Evolutionary conservation across 2,329 filamentous ascomycete species (phyloP), one percentile per base, ranked within the genome.

Genomic region (Paraphaeosphaeria sporulosa): DNA sequence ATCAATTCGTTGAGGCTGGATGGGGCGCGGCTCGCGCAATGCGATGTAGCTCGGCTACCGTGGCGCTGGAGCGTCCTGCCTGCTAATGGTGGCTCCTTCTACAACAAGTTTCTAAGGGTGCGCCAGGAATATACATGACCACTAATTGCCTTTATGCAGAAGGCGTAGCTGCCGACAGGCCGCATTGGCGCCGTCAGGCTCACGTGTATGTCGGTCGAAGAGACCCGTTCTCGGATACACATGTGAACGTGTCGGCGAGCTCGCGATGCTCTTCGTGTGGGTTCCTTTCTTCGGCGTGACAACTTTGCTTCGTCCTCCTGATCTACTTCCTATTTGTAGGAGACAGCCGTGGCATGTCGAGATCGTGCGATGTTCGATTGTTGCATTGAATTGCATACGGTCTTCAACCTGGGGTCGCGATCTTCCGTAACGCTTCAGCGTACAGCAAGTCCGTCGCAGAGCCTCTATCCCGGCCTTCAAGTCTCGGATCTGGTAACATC

Each of bases 391-490:
- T 4, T 49, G 36, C 9, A 15, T 50, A 23, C 30, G 7, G 27
- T 15, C 19, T 59, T 62, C 60, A 62, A 40, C 60, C 57, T 3
- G 60, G 57, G 15, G 52, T 62, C 21, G 64, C 63, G 15, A 68
- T 64, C 55, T 44, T 57, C 17, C 63, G 40, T 5, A 65, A 51
- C 1, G 60, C 63, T 55, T 68, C 63, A 1, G 66, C 66, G 49
- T 68, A 68, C 3, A 68, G 53, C 12, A 68, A 40, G 51, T 68
- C 66, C 23, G 64, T 65, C n/a, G 64, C 63, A 21, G 66, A 68
- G 5, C 66, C 64, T 43, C 58, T 61, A 19, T 66, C 65, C n/a
- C 64, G 21, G 12, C 19, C 17, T n/a, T 62, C 56, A 3, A 60
- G 13, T 44, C 64, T 48, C 15, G 65, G 65, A 47, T 68, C 64